A percentile compares a stretch with the other conserved stretches of the same genome.
phyloP scores from a whole-genome alignment of 2,329 filamentous ascomycete species.

The Pseudophaeomoniella oleicola region DNA sequence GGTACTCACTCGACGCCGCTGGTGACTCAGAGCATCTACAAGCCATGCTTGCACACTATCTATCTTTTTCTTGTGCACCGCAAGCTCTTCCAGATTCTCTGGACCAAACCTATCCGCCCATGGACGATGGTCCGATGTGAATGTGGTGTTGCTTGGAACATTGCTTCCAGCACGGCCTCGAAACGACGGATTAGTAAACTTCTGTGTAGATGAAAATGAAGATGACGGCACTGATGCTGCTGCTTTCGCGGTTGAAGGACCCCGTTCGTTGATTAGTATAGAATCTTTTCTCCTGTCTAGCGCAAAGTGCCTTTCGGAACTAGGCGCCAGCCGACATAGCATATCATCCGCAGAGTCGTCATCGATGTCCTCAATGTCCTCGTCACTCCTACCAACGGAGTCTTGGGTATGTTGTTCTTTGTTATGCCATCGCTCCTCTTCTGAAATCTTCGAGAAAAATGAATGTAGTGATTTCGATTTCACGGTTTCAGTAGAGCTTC shows the following conservation, averaged over 20 bases:
- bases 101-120: constrained; percentile 85
- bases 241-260: background rate
- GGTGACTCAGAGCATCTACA: constrained; percentile 53
- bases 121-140: constrained; percentile 45
- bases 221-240: background rate
- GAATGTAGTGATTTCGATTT: constrained; percentile 22
- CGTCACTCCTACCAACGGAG: constrained; percentile 7
- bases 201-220: background rate
- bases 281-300: constrained; percentile 6
- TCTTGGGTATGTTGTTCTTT: constrained; percentile 15
- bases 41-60: constrained; percentile 75
- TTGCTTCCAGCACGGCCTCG: constrained; percentile 1
- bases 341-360: constrained; percentile 12
- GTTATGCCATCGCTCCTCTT: constrained; percentile 23
- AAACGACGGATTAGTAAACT: background rate
- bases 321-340: background rate
- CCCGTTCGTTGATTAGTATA: background rate
- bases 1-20: constrained; percentile 21
- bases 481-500: constrained; percentile 5
- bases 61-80: constrained; percentile 90
- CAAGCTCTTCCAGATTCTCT: constrained; percentile 61
- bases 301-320: background rate
- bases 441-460: constrained; percentile 25
- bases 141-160: constrained; percentile 1
- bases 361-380: constrained; percentile 15